Conservation (phyloP, 768 basidiomycete species). For the Vishniacozyma victoriae region DNA sequence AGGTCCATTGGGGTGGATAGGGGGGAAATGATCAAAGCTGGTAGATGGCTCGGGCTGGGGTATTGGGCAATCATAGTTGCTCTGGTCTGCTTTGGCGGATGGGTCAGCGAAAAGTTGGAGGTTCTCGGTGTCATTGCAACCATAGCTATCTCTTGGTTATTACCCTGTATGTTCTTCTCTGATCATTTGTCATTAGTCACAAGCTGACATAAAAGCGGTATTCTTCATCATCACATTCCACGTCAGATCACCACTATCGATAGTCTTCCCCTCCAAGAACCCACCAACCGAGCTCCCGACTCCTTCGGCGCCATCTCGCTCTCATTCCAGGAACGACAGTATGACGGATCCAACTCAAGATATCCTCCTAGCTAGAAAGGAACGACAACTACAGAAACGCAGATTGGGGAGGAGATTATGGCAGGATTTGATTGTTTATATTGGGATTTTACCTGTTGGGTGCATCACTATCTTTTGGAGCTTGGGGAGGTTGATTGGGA, state of each 20-base stretch:
- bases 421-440: slow-evolving; percentile 80
- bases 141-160: slow-evolving; percentile 38
- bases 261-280: slow-evolving; percentile 61
- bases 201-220: slow-evolving; percentile 52
- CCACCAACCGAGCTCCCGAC: slow-evolving; percentile 42
- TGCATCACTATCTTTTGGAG: slow-evolving; percentile 58
- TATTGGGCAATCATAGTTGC: slow-evolving; percentile 30
- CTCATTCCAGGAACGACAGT: slow-evolving; percentile 22
- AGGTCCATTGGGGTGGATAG: slow-evolving; percentile 32
- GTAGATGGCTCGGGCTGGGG: slow-evolving; percentile 34
- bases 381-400: slow-evolving; percentile 69
- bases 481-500: slow-evolving; percentile 53
- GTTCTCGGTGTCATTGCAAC: slow-evolving; percentile 34
- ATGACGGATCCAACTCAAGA: slow-evolving; percentile 50
- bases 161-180: slow-evolving; percentile 32
- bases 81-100: slow-evolving; percentile 34
- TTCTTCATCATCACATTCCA: slow-evolving; percentile 77
- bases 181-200: not conserved
- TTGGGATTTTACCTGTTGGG: slow-evolving; percentile 61
- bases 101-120: slow-evolving; percentile 35
- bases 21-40: slow-evolving; percentile 34
- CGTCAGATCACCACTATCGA: slow-evolving; percentile 74
- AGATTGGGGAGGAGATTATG: slow-evolving; percentile 65
- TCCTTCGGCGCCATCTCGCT: slow-evolving; percentile 21
- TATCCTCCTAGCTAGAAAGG: slow-evolving; percentile 72